Percentiles rank a stretch among this genome's conserved stretches.
These are phyloP conservation scores for Lepidium didymum DNA, from an alignment of 345 rosid genomes.

Conservation along the genomic window DNA sequence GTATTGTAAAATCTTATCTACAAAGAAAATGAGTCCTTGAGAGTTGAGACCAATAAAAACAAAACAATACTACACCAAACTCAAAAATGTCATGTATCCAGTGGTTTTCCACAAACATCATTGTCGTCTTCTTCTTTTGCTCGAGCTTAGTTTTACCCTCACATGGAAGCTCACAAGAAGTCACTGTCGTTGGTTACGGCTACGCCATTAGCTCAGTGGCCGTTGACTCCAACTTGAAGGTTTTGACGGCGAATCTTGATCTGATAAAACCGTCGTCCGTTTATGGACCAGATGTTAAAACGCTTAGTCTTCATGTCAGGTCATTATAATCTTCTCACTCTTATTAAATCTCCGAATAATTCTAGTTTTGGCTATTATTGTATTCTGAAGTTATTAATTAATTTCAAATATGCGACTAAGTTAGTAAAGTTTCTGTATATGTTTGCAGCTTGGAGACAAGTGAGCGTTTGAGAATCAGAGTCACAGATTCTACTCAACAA, in stretches of 20 bases:
- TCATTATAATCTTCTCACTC: conserved; percentile 11
- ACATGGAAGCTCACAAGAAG: conserved; percentile 14
- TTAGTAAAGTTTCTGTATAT: not conserved
- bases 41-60: not conserved
- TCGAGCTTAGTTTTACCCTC: conserved; percentile 9
- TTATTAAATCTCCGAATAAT: not conserved
- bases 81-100: conserved; percentile 8
- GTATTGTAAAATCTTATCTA: not conserved
- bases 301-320: conserved; percentile 44
- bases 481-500: conserved; percentile 35
- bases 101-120: not conserved
- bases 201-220: conserved; percentile 39
- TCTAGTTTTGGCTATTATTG: not conserved
- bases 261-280: conserved; percentile 39
- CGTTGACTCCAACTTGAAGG: conserved; percentile 19
- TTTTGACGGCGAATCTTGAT: conserved; percentile 39
- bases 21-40: not conserved
- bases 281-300: conserved; percentile 43
- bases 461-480: conserved; percentile 45
- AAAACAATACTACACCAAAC: not conserved
- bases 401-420: not conserved
- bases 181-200: conserved; percentile 38
- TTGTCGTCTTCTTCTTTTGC: not conserved
- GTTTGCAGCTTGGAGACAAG: conserved; percentile 39
- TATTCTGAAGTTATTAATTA: not conserved